Conservation (phyloP, 179 eudicot species). For the Vitellaria paradoxa region DNA sequence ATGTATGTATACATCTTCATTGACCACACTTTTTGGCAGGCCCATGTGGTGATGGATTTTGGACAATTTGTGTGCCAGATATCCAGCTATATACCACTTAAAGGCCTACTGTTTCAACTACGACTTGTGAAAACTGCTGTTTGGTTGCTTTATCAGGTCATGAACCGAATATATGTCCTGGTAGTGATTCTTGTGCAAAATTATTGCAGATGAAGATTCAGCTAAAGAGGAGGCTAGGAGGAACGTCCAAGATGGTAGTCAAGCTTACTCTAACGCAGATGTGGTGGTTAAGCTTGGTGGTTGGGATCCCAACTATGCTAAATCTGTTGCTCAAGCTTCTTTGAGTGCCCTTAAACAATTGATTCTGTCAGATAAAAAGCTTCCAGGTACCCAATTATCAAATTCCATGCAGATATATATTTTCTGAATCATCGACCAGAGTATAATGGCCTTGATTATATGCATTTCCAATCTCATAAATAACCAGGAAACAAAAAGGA, state of each 20-base stretch:
- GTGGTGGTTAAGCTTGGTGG: conserved; percentile 85
- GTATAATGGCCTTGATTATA: not conserved
- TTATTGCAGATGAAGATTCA: conserved; percentile 67
- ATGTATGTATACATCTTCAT: not conserved
- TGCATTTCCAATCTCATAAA: not conserved
- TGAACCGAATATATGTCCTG: not conserved
- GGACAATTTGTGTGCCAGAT: no score
- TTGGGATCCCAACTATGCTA: conserved; percentile 79
- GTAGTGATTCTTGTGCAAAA: not conserved
- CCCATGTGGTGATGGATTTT: no score
- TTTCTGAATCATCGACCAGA: not conserved
- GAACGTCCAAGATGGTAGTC: conserved; percentile 47
- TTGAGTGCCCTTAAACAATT: conserved; percentile 86
- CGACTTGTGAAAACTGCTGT: not conserved
- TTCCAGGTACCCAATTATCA: conserved; percentile 52
- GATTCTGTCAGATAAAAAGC: conserved; percentile 79
- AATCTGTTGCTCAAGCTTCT: conserved; percentile 81
- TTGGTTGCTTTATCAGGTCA: conserved; percentile 7
- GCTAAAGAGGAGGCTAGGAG: conserved; percentile 84
- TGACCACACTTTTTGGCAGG: not conserved
- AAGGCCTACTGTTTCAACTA: not conserved
- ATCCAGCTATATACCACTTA: not conserved
- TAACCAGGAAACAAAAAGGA: not conserved
- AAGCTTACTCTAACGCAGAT: conserved; percentile 84
- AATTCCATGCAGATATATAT: not conserved